Conservation (phyloP, 2,329 filamentous ascomycete species). For the Calonectria pseudoturangicola region DNA sequence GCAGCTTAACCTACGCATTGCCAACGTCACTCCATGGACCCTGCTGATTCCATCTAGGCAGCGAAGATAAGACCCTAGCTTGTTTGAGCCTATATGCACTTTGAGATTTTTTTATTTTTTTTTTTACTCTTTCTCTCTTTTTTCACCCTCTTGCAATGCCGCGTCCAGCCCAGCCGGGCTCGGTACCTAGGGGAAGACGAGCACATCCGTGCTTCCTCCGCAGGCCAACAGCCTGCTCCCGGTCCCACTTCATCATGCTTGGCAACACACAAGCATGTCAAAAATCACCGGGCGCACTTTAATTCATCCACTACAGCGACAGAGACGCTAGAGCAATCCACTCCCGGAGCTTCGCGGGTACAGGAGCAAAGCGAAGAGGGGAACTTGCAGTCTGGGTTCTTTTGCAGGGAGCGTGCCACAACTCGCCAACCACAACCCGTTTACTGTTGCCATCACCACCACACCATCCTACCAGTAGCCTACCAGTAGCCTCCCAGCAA, state of each 20-base stretch:
- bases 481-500: conserved; percentile 1
- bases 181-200: conserved; percentile 36
- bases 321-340: conserved; percentile 55
- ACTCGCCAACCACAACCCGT: conserved; percentile 8
- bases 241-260: conserved; percentile 31
- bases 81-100: neutral
- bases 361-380: conserved; percentile 34
- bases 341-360: conserved; percentile 49
- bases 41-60: conserved; percentile 41
- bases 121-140: conserved; percentile 14
- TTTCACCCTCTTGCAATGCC: conserved; percentile 10
- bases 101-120: neutral
- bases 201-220: conserved; percentile 5
- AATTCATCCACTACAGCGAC: conserved; percentile 54
- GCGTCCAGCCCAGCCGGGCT: conserved; percentile 15
- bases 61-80: conserved; percentile 46
- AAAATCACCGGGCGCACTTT: conserved; percentile 56
- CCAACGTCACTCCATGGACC: conserved; percentile 34
- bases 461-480: conserved; percentile 26
- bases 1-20: conserved; percentile 32
- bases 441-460: conserved; percentile 28
- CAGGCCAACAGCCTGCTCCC: conserved; percentile 20
- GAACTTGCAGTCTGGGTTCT: conserved; percentile 46
- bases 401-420: conserved; percentile 46
- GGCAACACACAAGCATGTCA: conserved; percentile 35